A percentile compares a stretch with the other conserved stretches of the same genome.
These are phyloP conservation scores for Babesia divergens DNA, from an alignment of 169 alveolate species.

Conservation along the genomic window DNA sequence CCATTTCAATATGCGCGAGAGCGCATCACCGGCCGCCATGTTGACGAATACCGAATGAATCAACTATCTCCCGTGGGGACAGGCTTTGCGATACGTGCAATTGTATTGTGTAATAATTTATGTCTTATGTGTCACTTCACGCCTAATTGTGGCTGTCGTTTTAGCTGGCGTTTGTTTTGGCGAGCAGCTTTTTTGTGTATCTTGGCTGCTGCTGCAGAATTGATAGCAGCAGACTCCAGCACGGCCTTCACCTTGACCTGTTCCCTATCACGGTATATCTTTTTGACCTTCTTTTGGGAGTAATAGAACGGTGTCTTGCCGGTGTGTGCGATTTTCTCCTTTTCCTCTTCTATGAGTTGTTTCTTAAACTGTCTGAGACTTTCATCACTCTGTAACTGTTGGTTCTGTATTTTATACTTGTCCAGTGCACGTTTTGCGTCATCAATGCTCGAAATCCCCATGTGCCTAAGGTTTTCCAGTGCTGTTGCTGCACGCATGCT, in stretches of 20 bases:
- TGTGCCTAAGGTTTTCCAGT: conserved; percentile 26
- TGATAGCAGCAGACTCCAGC: conserved; percentile 42
- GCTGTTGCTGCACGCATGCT: conserved; percentile 45
- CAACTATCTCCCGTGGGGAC: not conserved
- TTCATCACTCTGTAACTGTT: conserved; percentile 32
- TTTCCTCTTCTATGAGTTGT: conserved; percentile 46
- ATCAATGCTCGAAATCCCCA: conserved; percentile 39
- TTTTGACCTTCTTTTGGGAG: conserved; percentile 60
- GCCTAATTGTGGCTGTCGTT: conserved; percentile 28
- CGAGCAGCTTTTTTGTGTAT: conserved; percentile 56
- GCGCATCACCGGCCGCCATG: conserved; percentile 40
- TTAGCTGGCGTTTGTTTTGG: conserved; percentile 11
- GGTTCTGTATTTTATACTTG: conserved; percentile 46
- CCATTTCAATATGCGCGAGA: conserved; percentile 56
- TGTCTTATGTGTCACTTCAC: not conserved
- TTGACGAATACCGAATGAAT: conserved; percentile 1
- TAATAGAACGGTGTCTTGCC: conserved; percentile 56
- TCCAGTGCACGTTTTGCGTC: conserved; percentile 64
- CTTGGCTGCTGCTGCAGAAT: conserved; percentile 29
- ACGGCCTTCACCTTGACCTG: conserved; percentile 23
- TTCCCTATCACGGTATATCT: conserved; percentile 30
- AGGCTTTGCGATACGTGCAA: not conserved
- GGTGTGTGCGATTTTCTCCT: conserved; percentile 46
- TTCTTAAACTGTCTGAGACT: conserved; percentile 42
- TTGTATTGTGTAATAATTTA: not conserved